A percentile compares a stretch with the other conserved stretches of the same genome.
Evolutionary conservation across 768 basidiomycete species (phyloP).

Genomic region (Lentinula boryana): DNA sequence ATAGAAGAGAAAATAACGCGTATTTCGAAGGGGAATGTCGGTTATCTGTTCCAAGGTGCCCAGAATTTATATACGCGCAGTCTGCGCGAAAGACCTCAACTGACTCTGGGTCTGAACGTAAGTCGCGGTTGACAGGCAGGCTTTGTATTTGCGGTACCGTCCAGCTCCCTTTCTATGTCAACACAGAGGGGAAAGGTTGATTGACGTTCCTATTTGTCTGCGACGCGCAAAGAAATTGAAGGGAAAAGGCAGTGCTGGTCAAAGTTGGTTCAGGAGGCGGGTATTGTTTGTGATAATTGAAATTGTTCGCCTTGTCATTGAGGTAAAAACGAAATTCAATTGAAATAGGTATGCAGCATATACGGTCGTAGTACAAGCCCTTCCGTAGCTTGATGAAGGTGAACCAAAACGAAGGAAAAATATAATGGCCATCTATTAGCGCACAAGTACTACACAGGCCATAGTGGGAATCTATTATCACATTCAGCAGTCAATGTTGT

Average conservation of each 20-base stretch:
- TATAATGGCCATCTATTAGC: neutral
- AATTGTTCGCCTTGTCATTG: neutral
- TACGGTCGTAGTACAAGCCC: neutral
- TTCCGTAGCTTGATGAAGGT: too few species aligned
- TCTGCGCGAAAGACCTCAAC: neutral
- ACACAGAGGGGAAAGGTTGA: neutral
- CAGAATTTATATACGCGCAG: neutral
- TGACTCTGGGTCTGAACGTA: neutral
- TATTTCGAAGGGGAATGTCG: neutral
- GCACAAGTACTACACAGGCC: neutral
- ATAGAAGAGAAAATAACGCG: constrained; percentile 1
- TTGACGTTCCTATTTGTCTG: neutral
- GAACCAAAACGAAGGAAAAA: neutral
- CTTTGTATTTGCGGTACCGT: neutral
- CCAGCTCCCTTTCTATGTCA: neutral
- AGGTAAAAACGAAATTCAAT: neutral
- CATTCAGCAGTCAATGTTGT: neutral
- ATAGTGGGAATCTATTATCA: neutral
- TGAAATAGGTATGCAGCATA: neutral
- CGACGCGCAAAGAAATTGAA: neutral
- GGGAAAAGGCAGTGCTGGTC: neutral
- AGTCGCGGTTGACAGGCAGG: neutral
- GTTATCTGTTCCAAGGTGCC: neutral
- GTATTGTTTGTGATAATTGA: neutral
- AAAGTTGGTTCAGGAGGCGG: neutral